Evolutionary conservation across 139 green algal genomes (phyloP), one percentile per base, ranked within the genome.

Genomic region (Chlorella sp.): DNA sequence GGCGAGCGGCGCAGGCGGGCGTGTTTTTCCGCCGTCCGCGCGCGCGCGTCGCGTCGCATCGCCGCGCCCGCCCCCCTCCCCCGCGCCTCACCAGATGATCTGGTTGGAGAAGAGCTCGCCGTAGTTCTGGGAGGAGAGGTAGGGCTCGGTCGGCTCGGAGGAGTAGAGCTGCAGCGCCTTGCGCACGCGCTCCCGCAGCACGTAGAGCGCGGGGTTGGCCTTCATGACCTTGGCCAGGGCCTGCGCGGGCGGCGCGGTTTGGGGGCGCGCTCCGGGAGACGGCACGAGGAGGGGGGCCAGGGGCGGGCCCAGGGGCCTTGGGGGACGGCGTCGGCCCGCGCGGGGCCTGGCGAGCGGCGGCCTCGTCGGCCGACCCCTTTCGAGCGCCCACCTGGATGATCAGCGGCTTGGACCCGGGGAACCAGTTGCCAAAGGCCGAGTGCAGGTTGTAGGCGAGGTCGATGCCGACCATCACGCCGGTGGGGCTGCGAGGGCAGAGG

Each of bases 381-480:
- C 55, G 48, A n/a, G 6, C 14, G 29, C 74, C 3, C 58, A 86
- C 87, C 85, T 97, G 90, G 56, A 94, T 86, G 36, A 98, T 74
- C 21, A 99, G 91, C 11, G 95, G 92, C 91, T 99, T 99, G 73
- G 91, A 86, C 25, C 96, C 96, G 0, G 95, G 94, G 87, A 99
- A 98, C 96, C 96, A 99, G 90, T 98, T 99, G 78, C 96, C 96
- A 71, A 93, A 99, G 29, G 90, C 85, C 29, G 87, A 94, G 88
- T 98, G 93, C 86, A 98, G 88, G 87, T 99, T 99, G 92, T 99
- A 99, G 2, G 94, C 94, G 50, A 99, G 89, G 82, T 99, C 96
- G 12, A 99, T 88, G 75, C 95, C 93, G 40, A 99, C 89, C 96
- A 99, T 99, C 67, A 89, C 86, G 42, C 96, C 96, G 14, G 94